Evolutionary conservation across 176 grass and related monocot genomes (phyloP), one percentile per base, ranked within the genome.

Genomic region (Canna indica): DNA sequence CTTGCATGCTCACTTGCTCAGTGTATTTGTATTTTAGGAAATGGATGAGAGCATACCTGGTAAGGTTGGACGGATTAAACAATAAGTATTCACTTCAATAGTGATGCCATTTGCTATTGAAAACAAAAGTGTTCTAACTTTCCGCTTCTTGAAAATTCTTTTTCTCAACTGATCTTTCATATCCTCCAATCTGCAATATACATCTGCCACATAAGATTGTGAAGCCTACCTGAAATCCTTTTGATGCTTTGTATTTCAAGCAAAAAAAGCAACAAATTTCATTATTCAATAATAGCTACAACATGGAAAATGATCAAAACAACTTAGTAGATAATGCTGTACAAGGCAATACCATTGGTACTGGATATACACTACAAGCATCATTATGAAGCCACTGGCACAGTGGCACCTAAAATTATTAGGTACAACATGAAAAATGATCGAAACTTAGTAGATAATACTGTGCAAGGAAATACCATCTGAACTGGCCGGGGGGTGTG

Each of bases 31-130:
- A 41, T 17, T 48, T 64, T 22, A 84, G 17, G 66, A 60, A 81
- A 13, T 46, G 76, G 36, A 68, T 18, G 28, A 62, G 56, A 47
- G 41, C 63, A 79, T 85, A 81, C 93, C 88, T 85, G 93, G 83
- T 69, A 72, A 52, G 65, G 93, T 96, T 79, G 83, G 83, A 68
- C 83, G 86, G 70, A 83, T 79, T 80, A 96, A 68, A 27, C 86
- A 88, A 83, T 87, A 91, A 73, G 93, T 85, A 73, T 96, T 91
- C 29, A 96, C 93, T 82, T 96, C 83, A 66, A 96, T 96, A 65
- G 73, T 91, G 73, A 96, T 68, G 78, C 77, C 83, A 87, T 81
- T 87, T 57, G 84, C 81, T 70, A 96, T 87, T 71, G 79, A 82
- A 86, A 96, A 91, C 69, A 76, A 47, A 76, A 96, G 83, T 73